These are phyloP conservation scores for Niebla homalea DNA, from an alignment of 495 filamentous ascomycete species.

Conservation along the genomic window DNA sequence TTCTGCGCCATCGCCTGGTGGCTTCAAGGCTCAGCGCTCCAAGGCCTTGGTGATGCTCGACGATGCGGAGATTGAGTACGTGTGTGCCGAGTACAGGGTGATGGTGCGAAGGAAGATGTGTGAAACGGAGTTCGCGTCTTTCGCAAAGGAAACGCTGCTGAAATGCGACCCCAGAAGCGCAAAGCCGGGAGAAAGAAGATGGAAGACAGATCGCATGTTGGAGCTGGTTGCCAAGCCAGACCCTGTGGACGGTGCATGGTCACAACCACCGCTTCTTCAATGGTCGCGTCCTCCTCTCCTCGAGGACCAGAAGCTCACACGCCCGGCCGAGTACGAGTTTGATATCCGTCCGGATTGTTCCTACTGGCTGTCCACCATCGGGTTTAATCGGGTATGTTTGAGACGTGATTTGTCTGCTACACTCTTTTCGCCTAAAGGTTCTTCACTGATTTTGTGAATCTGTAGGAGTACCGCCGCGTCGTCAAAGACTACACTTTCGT, in stretches of 20 bases:
- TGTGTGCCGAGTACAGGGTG: neutral
- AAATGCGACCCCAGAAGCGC: neutral
- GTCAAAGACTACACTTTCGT: neutral
- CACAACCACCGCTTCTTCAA: no score
- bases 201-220: neutral
- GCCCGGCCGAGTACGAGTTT: no score
- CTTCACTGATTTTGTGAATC: no score
- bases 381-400: no score
- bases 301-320: no score
- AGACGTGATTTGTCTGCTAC: no score
- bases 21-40: neutral
- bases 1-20: neutral
- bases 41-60: neutral
- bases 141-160: neutral
- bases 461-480: neutral
- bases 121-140: neutral
- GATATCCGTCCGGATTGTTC: slow-evolving; percentile 4
- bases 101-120: neutral
- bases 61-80: neutral
- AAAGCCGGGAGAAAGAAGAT: neutral
- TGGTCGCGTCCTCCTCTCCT: no score
- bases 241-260: no score
- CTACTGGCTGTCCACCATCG: slow-evolving; percentile 7
- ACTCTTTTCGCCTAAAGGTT: slow-evolving; percentile 1
- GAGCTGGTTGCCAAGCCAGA: neutral